Evolutionary conservation across 257 asterid species (phyloP).

Genomic region (Solanum sitiens): DNA sequence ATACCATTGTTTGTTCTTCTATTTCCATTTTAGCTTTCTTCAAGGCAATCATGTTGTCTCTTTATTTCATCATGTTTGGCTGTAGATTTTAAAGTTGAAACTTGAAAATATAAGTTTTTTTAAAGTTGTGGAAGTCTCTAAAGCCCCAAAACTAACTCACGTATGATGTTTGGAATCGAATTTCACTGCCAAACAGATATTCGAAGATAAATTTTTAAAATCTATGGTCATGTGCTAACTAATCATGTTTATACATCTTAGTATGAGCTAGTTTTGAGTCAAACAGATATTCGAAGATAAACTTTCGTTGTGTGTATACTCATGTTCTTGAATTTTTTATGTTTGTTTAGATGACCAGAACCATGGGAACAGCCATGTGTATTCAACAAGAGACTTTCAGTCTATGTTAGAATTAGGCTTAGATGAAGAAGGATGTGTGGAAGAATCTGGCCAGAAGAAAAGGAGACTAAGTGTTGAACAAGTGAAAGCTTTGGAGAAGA

Average conservation of each 20-base stretch:
- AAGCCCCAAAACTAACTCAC: not conserved
- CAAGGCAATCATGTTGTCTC: not conserved
- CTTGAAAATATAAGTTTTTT: not conserved
- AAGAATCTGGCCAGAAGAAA: constrained; percentile 68
- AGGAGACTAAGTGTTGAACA: constrained; percentile 64
- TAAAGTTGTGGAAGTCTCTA: not conserved
- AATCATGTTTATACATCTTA: not conserved
- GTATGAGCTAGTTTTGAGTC: not conserved
- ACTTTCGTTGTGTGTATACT: not conserved
- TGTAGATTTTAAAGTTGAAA: not conserved
- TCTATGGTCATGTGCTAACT: not conserved
- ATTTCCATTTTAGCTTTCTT: constrained; percentile 4
- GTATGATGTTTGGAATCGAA: not conserved
- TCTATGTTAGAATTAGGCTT: constrained; percentile 51
- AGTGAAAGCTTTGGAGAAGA: constrained; percentile 84
- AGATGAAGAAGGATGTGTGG: constrained; percentile 71
- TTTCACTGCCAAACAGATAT: not conserved
- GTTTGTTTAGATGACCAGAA: constrained; percentile 18
- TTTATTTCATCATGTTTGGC: not conserved
- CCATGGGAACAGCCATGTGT: constrained; percentile 18
- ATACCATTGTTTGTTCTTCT: constrained; percentile 7
- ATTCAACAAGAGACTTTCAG: constrained; percentile 51
- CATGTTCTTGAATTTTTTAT: not conserved
- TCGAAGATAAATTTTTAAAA: not conserved
- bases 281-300: not conserved